phyloP scores from a whole-genome alignment of 2,329 filamentous ascomycete species.

The Sordariomycetes sp. region DNA sequence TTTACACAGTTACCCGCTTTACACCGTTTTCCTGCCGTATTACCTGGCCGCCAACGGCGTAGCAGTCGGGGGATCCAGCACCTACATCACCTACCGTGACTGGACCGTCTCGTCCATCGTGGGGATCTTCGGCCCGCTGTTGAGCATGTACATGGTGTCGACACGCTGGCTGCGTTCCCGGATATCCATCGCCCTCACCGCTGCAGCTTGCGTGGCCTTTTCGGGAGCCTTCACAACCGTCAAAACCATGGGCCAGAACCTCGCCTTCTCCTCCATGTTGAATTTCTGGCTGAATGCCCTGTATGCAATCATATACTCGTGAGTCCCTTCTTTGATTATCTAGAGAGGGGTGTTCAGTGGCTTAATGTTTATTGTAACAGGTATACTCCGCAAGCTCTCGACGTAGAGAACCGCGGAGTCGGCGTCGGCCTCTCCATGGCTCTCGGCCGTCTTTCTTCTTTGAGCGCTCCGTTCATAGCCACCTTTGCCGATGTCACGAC shows the following conservation, averaged over 20 bases:
- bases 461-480: slow-evolving; percentile 11
- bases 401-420: slow-evolving; percentile 11
- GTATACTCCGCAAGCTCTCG: slow-evolving; percentile 11
- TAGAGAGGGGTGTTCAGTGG: not conserved
- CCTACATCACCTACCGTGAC: slow-evolving; percentile 21
- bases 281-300: slow-evolving; percentile 12
- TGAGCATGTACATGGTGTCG: slow-evolving; percentile 24
- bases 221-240: slow-evolving; percentile 33
- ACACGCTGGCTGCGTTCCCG: not conserved
- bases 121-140: slow-evolving; percentile 26
- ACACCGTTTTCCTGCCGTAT: slow-evolving; percentile 33
- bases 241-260: slow-evolving; percentile 9
- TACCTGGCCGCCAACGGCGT: slow-evolving; percentile 29
- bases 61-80: slow-evolving; percentile 13
- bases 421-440: slow-evolving; percentile 11
- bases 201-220: slow-evolving; percentile 28
- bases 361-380: not conserved
- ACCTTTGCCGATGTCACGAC: slow-evolving; percentile 13
- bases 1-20: slow-evolving; percentile 19
- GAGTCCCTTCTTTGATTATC: no score
- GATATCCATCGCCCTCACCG: not conserved
- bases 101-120: slow-evolving; percentile 26
- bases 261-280: slow-evolving; percentile 14
- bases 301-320: slow-evolving; percentile 7
- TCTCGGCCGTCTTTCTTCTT: slow-evolving; percentile 10